phyloP scores from a whole-genome alignment of 1,139 yeast genomes.

The Cylindricascospora bacillispora region DNA sequence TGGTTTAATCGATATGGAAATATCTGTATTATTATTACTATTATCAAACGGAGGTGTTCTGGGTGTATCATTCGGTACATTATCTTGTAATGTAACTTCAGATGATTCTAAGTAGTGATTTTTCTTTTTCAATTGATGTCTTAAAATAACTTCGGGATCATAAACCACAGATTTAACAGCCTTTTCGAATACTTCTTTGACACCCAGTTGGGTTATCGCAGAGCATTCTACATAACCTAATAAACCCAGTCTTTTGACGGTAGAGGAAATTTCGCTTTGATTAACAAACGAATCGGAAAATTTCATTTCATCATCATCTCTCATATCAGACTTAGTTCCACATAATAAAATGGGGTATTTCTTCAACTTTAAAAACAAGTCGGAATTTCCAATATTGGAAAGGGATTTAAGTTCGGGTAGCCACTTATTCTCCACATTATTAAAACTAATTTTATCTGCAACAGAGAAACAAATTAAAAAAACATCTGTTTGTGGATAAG shows the following conservation, averaged over 20 bases:
- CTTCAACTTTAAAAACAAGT: slow-evolving; percentile 12
- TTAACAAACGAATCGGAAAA: no score
- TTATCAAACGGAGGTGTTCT: no score
- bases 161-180: no score
- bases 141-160: no score
- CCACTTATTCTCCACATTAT: slow-evolving; percentile 69
- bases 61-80: no score
- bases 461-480: slow-evolving; percentile 81
- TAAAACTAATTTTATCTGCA: slow-evolving; percentile 69
- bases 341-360: slow-evolving; percentile 58
- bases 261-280: slow-evolving; percentile 46
- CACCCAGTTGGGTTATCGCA: slow-evolving; percentile 85
- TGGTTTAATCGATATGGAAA: no score
- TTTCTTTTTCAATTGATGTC: no score
- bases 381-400: slow-evolving; percentile 45
- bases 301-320: slow-evolving; percentile 78
- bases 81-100: no score
- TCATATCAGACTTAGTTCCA: slow-evolving; percentile 77
- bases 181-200: slow-evolving; percentile 66
- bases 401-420: slow-evolving; percentile 81
- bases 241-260: slow-evolving; percentile 65
- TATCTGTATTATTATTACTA: no score
- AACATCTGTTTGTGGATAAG: slow-evolving; percentile 87
- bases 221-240: slow-evolving; percentile 78
- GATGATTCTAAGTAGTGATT: no score